Percentiles rank a stretch among this genome's conserved stretches.
Conservation (phyloP, 345 rosid species). For the Lumnitzera racemosa region DNA sequence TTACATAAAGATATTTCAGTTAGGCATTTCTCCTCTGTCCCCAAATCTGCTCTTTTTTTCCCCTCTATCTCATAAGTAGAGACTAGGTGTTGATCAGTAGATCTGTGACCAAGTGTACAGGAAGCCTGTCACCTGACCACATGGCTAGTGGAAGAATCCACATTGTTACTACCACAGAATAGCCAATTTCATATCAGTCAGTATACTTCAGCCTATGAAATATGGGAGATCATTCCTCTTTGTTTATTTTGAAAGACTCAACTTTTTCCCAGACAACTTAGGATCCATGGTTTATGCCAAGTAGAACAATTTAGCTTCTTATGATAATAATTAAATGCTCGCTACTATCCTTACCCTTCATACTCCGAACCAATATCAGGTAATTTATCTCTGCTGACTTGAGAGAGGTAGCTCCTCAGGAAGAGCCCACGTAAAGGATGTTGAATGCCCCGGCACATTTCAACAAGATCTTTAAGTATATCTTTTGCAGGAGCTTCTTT, state of each 20-base stretch:
- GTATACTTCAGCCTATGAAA: too few relatives aligned
- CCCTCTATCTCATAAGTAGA: too few relatives aligned
- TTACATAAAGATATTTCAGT: too few relatives aligned
- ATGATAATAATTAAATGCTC: not conserved
- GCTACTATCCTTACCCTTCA: conserved; percentile 72
- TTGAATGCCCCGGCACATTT: conserved; percentile 99
- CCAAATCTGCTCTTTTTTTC: too few relatives aligned
- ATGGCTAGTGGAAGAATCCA: too few relatives aligned
- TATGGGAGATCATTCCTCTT: too few relatives aligned
- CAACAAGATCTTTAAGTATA: conserved; percentile 96
- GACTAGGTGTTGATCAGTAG: too few relatives aligned
- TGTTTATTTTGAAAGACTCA: not conserved
- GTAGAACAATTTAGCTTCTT: not conserved
- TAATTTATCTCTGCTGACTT: conserved; percentile 90
- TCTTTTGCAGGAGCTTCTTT: conserved; percentile 99
- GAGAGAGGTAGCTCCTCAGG: conserved; percentile 96
- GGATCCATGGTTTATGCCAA: not conserved
- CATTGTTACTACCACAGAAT: too few relatives aligned
- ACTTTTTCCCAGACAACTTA: not conserved
- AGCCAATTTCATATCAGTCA: too few relatives aligned
- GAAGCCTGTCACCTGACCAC: too few relatives aligned
- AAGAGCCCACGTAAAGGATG: conserved; percentile 97
- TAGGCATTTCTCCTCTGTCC: too few relatives aligned
- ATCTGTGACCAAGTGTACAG: too few relatives aligned
- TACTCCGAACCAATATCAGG: conserved; percentile 93